Base-by-base conservation (phyloP, 352 stramenopile genomes). In the Thraustotheca clavata region DNA sequence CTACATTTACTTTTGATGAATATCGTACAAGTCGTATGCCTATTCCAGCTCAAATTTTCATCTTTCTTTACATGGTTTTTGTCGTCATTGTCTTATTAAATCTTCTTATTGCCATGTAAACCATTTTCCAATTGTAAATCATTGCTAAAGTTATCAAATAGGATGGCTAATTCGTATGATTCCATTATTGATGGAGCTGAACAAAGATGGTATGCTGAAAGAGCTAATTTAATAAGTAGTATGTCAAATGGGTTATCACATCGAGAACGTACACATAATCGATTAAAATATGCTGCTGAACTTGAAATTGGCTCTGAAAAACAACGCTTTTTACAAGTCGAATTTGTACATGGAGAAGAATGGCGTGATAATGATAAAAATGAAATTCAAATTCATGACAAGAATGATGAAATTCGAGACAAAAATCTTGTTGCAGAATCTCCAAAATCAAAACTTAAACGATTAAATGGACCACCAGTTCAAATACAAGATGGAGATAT, bases 71-170 rank as follows among this genome's bases (percentile, higher is more conserved):
- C 67, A 67, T 88, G 24, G 62, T 88, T 22, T 71, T 88, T 39
- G 76, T 84, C 50, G 77, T 81, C 70, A 85, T 85, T 24, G 67
- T 87, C 35, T 74, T 88, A 32, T 68, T 88, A 7, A 88, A 86
- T 49, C 46, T 87, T 33, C 73, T 87, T 0, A 86, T 88, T 20
- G 77, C 79, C 39, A 87, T 85, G 77, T 80, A 68, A 43, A 18
- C 16, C 43, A 7, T 4, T 18, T 35, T n/a, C 35, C 0, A 14
- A 11, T 63, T 9, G 26, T n/a, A 52, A 7, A 43, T 3, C 9
- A 32, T 11, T 68, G 55, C 49, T 27, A 3, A 59, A 22, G 31
- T 60, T 43, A 12, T 8, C n/a, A 26, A 16, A 26, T 49, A 83
- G 75, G 72, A 87, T 87, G 78, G 78, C 76, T 11, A 86, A 87